Percentiles rank a stretch among this genome's conserved stretches.
Conservation (phyloP, 1,284 basidiomycete species). For the Apiotrichum domesticum region DNA sequence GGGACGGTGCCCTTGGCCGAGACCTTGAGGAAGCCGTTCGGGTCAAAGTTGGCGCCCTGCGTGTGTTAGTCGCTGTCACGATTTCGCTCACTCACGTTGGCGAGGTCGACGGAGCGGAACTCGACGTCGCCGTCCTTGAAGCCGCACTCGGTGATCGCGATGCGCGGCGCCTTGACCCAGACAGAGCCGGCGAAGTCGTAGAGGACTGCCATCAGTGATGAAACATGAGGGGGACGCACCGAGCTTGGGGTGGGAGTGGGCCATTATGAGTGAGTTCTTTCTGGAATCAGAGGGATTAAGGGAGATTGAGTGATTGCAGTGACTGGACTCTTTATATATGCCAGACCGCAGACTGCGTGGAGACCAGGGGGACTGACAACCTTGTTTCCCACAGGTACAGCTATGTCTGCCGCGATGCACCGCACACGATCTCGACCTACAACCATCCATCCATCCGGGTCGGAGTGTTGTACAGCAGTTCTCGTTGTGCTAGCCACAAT, state of each 20-base stretch:
- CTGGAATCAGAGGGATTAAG: no score
- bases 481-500: no score
- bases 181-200: constrained; percentile 39
- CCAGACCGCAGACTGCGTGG: no score
- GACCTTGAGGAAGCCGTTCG: constrained; percentile 53
- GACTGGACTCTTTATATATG: no score
- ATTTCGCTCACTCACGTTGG: constrained; percentile 22
- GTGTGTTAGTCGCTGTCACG: not conserved
- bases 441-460: no score
- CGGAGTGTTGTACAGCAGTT: no score
- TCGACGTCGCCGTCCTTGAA: constrained; percentile 30
- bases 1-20: constrained; percentile 57
- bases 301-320: no score
- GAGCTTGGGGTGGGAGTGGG: not conserved
- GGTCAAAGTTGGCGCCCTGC: constrained; percentile 60
- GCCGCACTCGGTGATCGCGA: constrained; percentile 38
- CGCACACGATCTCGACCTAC: no score
- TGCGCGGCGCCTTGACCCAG: constrained; percentile 41
- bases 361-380: no score
- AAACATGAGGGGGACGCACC: not conserved
- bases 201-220: constrained; percentile 11
- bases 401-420: no score
- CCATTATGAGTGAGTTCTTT: no score
- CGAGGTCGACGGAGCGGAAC: constrained; percentile 30
- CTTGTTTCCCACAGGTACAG: no score